phyloP scores from a whole-genome alignment of 2,329 filamentous ascomycete genomes.

The Sporothrix inflata region DNA sequence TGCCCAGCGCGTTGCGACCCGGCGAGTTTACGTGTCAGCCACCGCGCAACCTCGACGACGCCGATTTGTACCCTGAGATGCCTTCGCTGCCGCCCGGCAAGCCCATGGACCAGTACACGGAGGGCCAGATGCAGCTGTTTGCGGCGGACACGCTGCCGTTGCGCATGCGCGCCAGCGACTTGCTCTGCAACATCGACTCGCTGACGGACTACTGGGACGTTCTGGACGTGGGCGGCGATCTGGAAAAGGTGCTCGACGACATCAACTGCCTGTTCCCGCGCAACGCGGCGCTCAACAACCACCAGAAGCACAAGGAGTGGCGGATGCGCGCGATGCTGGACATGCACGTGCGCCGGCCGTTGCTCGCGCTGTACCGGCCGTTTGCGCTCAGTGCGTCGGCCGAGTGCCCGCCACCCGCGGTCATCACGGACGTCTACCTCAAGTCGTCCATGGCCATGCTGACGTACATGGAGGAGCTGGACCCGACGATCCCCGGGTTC shows the following conservation, averaged over 20 bases:
- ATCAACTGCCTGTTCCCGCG: slow-evolving; percentile 57
- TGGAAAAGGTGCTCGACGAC: slow-evolving; percentile 59
- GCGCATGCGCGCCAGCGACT: slow-evolving; percentile 54
- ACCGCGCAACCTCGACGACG: slow-evolving; percentile 58
- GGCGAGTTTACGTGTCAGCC: slow-evolving; percentile 58
- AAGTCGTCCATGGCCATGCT: slow-evolving; percentile 60
- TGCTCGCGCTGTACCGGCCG: slow-evolving; percentile 58
- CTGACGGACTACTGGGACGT: slow-evolving; percentile 58
- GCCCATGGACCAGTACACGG: slow-evolving; percentile 56
- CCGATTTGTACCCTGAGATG: slow-evolving; percentile 53
- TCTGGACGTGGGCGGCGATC: slow-evolving; percentile 55
- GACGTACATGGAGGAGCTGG: slow-evolving; percentile 58
- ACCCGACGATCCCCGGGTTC: slow-evolving; percentile 52
- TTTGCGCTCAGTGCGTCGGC: slow-evolving; percentile 54
- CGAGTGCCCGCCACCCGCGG: slow-evolving; percentile 51
- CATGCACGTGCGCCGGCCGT: slow-evolving; percentile 57
- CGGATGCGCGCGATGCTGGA: slow-evolving; percentile 55
- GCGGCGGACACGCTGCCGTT: slow-evolving; percentile 54
- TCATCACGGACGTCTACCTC: slow-evolving; percentile 55
- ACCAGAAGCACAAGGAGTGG: slow-evolving; percentile 56
- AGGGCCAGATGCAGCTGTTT: slow-evolving; percentile 59
- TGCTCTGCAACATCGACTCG: slow-evolving; percentile 56
- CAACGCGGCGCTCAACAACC: slow-evolving; percentile 47
- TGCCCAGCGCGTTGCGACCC: slow-evolving; percentile 56
- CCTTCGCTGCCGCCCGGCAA: slow-evolving; percentile 52